Base-by-base conservation (phyloP, 768 basidiomycete genomes). In the Leccinum imitatum region DNA sequence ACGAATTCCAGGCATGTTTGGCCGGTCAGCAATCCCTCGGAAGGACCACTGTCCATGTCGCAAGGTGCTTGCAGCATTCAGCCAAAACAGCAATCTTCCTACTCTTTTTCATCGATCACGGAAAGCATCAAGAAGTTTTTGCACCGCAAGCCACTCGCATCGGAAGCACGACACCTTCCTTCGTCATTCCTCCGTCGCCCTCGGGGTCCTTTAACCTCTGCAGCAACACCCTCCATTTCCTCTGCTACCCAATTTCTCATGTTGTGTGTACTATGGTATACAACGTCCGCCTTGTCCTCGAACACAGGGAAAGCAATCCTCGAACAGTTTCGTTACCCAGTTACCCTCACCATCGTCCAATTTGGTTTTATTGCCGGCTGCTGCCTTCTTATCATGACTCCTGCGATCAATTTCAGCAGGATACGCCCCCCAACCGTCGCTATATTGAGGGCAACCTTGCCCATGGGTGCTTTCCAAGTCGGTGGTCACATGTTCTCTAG, bases 391-490 rank as follows among this genome's bases (percentile, higher is more conserved):
- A 84, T 89, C 78, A 93, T 93, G 87, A 86, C 84, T 13, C 92
- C 92, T 31, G 66, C 79, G 35, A 74, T 91, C 19, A 84, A 82
- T 23, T 88, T 90, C 71, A 80, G 87, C 47, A 84, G 76, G 65
- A 67, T 96, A 44, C 86, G 93, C 37, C 70, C 67, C 19, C 95
- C 96, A 4, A 91, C 87, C 8, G 78, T 71, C 64, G 80, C 84
- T 10, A 93, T 97, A 62, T 66, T 98, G 25, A 77, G 76, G 59
- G 90, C 81, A 59, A 97, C 95, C 3, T 71, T 97, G 27, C 93
- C 95, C 1, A 98, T 98, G 96, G 95, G 95, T 23, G 82, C 91
- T 61, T 99, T 99, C 73, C 97, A 99, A 76, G 95, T 99, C 35
- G 93, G 89, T 7, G 97, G 97, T 1, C 97, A 99, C 72, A 93